Conservation (phyloP, 352 stramenopile genomes). For the Phytophthora cryptogea region DNA sequence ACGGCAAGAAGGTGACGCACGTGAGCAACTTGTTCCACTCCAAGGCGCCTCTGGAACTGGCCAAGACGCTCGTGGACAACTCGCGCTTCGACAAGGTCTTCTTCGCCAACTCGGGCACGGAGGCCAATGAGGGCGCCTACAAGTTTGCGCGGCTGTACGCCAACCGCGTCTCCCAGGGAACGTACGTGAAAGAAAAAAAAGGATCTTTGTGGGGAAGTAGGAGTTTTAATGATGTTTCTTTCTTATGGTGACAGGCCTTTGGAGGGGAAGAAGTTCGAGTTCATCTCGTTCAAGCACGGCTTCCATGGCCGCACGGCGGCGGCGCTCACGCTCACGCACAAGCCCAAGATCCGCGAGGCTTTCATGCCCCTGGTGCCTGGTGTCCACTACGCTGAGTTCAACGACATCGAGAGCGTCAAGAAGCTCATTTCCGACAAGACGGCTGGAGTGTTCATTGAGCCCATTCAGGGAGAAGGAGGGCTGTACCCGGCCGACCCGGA, state of each 20-base stretch:
- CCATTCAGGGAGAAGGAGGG: constrained; percentile 91
- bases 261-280: constrained; percentile 81
- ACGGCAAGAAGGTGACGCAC: constrained; percentile 90
- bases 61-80: constrained; percentile 95
- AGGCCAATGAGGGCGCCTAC: constrained; percentile 89
- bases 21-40: constrained; percentile 98
- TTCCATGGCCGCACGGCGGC: constrained; percentile 86
- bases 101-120: constrained; percentile 97
- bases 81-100: constrained; percentile 98
- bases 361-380: constrained; percentile 84
- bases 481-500: constrained; percentile 91
- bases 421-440: constrained; percentile 74
- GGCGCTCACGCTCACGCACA: constrained; percentile 84
- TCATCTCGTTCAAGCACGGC: constrained; percentile 88
- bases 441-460: constrained; percentile 82
- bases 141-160: constrained; percentile 88
- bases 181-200: constrained; percentile 47
- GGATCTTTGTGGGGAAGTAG: constrained; percentile 1
- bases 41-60: constrained; percentile 91
- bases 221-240: constrained; percentile 8
- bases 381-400: constrained; percentile 78
- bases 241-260: constrained; percentile 40
- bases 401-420: constrained; percentile 86
- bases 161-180: constrained; percentile 66
- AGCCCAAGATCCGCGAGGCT: constrained; percentile 83